Evolutionary conservation across 2,329 filamentous ascomycete genomes (phyloP).

Genomic region (Verticillium alfalfae): DNA sequence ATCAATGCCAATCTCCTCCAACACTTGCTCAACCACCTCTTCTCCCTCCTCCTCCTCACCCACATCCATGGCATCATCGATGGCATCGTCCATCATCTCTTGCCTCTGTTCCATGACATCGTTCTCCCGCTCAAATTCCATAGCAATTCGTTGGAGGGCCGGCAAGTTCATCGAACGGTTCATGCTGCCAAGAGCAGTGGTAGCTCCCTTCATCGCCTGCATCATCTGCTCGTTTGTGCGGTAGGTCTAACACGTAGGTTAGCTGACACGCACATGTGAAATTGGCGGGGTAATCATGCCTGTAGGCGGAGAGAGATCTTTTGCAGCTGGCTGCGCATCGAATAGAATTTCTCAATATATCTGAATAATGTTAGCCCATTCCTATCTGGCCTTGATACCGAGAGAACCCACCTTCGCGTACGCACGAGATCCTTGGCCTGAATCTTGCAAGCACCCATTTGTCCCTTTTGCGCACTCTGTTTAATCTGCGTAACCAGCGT

Average conservation of each 20-base stretch:
- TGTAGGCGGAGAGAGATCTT: constrained; percentile 93
- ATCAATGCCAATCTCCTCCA: constrained; percentile 96
- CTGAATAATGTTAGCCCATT: constrained; percentile 31
- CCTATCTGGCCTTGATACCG: neutral
- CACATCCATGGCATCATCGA: constrained; percentile 92
- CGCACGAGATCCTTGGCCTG: constrained; percentile 95
- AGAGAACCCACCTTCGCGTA: constrained; percentile 61
- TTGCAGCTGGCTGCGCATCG: constrained; percentile 94
- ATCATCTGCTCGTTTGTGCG: constrained; percentile 99
- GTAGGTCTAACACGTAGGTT: constrained; percentile 62
- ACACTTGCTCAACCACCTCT: constrained; percentile 90
- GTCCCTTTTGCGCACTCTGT: constrained; percentile 94
- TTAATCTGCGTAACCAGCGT: constrained; percentile 94
- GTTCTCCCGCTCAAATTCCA: constrained; percentile 99
- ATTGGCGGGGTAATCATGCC: constrained; percentile 38
- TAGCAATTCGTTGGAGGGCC: constrained; percentile 89
- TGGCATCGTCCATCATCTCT: constrained; percentile 99
- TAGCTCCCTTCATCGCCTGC: constrained; percentile 99
- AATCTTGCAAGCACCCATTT: constrained; percentile 98
- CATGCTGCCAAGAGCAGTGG: constrained; percentile 89
- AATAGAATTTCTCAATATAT: constrained; percentile 97
- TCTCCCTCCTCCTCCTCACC: constrained; percentile 91
- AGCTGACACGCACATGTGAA: neutral
- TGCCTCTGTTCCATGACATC: constrained; percentile 99
- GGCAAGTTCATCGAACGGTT: constrained; percentile 97